Evolutionary conservation across 257 asterid genomes (phyloP).

Genomic region (Capsicum rhomboideum): DNA sequence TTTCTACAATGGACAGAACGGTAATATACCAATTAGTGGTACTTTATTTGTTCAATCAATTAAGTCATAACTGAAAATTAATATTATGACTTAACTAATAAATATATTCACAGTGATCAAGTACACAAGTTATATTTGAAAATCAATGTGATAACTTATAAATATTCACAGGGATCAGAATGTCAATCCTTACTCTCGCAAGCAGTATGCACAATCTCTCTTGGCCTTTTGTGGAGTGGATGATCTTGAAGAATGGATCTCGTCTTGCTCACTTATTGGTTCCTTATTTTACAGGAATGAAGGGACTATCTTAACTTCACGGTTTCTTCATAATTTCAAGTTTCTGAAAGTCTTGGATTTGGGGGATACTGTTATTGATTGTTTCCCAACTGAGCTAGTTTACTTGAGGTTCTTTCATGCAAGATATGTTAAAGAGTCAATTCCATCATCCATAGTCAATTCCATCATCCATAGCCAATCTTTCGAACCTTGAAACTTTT

Average conservation of each 20-base stretch:
- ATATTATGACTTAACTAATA: background rate
- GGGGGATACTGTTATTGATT: background rate
- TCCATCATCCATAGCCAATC: background rate
- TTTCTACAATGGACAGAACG: background rate
- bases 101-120: background rate
- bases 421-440: background rate
- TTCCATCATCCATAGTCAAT: background rate
- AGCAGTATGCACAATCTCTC: background rate
- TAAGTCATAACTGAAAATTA: background rate
- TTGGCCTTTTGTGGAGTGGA: background rate
- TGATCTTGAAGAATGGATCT: background rate
- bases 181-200: background rate
- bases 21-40: too few species aligned
- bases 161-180: background rate
- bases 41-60: background rate
- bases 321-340: background rate
- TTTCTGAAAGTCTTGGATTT: slow-evolving; percentile 11
- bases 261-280: background rate
- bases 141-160: background rate
- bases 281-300: background rate
- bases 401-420: slow-evolving; percentile 6
- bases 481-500: background rate
- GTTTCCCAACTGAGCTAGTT: background rate
- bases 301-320: background rate
- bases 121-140: background rate